Evolutionary conservation across 2,329 filamentous ascomycete species (phyloP).

Genomic region (Scolecobasidium constrictum): DNA sequence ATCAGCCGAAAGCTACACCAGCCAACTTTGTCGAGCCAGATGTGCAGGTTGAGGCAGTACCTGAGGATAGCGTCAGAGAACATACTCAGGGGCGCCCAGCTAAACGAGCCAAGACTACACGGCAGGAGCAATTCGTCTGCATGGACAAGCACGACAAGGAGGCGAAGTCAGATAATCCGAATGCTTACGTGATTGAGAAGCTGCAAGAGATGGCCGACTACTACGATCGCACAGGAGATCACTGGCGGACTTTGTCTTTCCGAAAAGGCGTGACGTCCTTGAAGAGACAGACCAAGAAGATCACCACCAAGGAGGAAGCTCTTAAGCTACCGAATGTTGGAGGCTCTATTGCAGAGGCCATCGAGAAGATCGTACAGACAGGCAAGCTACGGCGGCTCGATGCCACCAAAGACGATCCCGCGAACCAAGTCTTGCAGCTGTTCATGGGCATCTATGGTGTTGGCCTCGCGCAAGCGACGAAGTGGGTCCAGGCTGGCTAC

Average conservation of each 20-base stretch:
- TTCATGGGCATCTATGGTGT: slow-evolving; percentile 77
- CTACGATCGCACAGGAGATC: slow-evolving; percentile 64
- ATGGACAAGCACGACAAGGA: slow-evolving; percentile 45
- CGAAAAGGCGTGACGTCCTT: slow-evolving; percentile 67
- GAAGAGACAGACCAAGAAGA: slow-evolving; percentile 50
- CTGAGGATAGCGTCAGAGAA: no score
- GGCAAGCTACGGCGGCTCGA: slow-evolving; percentile 62
- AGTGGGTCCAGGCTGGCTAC: slow-evolving; percentile 67
- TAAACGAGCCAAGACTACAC: slow-evolving; percentile 4
- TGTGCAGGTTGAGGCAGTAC: no score
- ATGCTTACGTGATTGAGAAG: slow-evolving; percentile 62
- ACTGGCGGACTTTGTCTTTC: slow-evolving; percentile 67
- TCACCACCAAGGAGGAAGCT: slow-evolving; percentile 62
- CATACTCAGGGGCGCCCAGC: slow-evolving; percentile 12
- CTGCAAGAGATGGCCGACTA: slow-evolving; percentile 70
- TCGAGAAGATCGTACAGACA: slow-evolving; percentile 78
- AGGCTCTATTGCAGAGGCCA: slow-evolving; percentile 63
- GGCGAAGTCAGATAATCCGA: slow-evolving; percentile 49
- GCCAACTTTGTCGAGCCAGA: no score
- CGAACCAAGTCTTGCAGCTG: slow-evolving; percentile 51
- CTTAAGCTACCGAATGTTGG: slow-evolving; percentile 58
- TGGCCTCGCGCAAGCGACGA: slow-evolving; percentile 56
- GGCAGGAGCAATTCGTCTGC: slow-evolving; percentile 41
- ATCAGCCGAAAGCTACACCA: no score
- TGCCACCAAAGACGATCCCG: slow-evolving; percentile 54